Conservation (phyloP, 2,329 filamentous ascomycete species). For the Monilinia fructigena region DNA sequence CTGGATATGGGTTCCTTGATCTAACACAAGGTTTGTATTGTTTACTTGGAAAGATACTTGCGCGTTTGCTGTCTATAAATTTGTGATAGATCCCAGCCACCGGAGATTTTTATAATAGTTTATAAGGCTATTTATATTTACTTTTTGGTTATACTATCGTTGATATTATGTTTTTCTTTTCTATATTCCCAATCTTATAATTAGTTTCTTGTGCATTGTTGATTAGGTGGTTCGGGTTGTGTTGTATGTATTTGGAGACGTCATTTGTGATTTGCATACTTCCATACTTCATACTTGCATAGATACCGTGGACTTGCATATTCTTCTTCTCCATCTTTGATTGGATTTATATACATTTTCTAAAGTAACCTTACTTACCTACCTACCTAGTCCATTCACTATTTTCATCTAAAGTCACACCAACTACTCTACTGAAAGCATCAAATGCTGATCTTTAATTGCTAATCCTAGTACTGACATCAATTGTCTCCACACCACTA, state of each 20-base stretch:
- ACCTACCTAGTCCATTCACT: too few relatives aligned
- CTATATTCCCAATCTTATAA: background rate
- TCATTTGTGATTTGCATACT: background rate
- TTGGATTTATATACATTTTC: background rate
- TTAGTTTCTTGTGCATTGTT: background rate
- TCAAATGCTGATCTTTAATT: background rate
- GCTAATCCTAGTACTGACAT: slow-evolving; percentile 7
- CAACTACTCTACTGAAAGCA: too few relatives aligned
- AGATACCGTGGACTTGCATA: too few relatives aligned
- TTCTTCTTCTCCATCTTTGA: background rate
- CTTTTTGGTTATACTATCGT: too few relatives aligned
- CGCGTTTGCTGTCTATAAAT: background rate
- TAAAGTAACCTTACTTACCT: too few relatives aligned
- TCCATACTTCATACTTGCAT: background rate
- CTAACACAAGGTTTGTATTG: background rate
- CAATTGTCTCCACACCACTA: background rate
- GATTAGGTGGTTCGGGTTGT: too few relatives aligned
- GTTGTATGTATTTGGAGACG: too few relatives aligned
- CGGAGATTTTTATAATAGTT: slow-evolving; percentile 9
- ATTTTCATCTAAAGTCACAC: too few relatives aligned
- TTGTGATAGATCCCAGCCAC: slow-evolving; percentile 13
- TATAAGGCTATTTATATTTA: too few relatives aligned
- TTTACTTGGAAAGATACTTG: background rate
- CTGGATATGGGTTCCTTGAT: background rate
- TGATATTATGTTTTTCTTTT: background rate